These are phyloP conservation scores for Colletotrichum sp. DNA, from an alignment of 2,329 filamentous ascomycete genomes.

Conservation along the genomic window DNA sequence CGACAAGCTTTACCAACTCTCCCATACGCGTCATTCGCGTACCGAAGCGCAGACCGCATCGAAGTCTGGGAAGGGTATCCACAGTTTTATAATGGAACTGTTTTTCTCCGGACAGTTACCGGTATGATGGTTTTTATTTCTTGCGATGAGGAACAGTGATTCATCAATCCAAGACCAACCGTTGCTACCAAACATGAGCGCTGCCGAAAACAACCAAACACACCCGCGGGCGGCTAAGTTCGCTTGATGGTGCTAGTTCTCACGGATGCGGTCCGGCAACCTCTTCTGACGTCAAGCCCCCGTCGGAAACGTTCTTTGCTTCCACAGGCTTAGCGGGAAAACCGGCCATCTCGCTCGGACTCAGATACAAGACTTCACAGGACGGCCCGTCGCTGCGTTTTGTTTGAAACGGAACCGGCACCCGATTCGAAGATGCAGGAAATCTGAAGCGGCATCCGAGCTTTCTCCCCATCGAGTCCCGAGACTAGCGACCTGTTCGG, in stretches of 20 bases:
- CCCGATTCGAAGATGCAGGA: not conserved
- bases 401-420: constrained; percentile 1
- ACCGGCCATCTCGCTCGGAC: not conserved
- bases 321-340: constrained; percentile 1
- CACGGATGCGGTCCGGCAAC: not conserved
- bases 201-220: not conserved
- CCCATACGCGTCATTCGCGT: not conserved
- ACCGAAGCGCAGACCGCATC: not conserved
- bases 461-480: not conserved
- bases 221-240: not conserved
- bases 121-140: not conserved
- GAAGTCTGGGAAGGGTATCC: not conserved
- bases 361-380: not conserved
- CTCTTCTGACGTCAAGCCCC: not conserved
- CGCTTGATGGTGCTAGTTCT: not conserved
- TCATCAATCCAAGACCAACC: not conserved
- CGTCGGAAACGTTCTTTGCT: not conserved
- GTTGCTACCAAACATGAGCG: not conserved
- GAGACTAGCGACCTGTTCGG: not conserved
- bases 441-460: not conserved
- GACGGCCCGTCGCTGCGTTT: not conserved
- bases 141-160: not conserved
- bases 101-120: not conserved
- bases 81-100: not conserved
- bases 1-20: not conserved